A percentile compares a stretch with the other conserved stretches of the same genome.
Evolutionary conservation across 768 basidiomycete genomes (phyloP).

Genomic region (Tephrocybe sp.): DNA sequence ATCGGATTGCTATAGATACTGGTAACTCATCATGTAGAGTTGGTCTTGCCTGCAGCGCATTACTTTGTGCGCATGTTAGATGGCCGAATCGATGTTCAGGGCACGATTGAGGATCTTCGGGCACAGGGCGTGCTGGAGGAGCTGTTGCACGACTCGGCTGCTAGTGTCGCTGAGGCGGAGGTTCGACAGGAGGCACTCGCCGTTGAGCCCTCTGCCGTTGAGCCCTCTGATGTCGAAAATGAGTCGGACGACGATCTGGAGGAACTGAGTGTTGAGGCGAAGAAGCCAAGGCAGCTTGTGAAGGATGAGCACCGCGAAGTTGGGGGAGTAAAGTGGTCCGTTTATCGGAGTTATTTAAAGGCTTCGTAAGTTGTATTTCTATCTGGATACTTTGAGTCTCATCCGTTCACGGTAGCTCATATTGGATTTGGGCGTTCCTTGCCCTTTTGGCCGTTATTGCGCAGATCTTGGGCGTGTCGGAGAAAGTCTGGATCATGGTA

Average conservation of each 20-base stretch:
- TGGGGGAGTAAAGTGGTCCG: conserved; percentile 80
- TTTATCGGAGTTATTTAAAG: conserved; percentile 71
- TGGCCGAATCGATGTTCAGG: conserved; percentile 73
- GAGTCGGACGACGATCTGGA: conserved; percentile 24
- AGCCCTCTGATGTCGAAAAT: conserved; percentile 21
- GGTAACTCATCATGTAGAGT: conserved; percentile 82
- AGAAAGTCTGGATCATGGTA: conserved; percentile 80
- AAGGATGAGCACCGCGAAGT: conserved; percentile 82
- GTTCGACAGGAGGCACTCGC: conserved; percentile 23
- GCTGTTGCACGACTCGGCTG: conserved; percentile 41
- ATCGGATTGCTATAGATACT: conserved; percentile 39
- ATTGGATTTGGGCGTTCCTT: conserved; percentile 66
- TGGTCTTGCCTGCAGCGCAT: conserved; percentile 70
- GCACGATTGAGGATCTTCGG: conserved; percentile 62
- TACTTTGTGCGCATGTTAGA: conserved; percentile 77
- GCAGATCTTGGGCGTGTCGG: conserved; percentile 54
- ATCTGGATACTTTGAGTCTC: too few species aligned
- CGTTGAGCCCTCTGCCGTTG: not conserved
- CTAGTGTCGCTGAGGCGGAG: conserved; percentile 36
- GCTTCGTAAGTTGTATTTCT: too few species aligned
- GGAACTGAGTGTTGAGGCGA: conserved; percentile 35
- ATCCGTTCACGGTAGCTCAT: too few species aligned
- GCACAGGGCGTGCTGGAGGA: conserved; percentile 60
- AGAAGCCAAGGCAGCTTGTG: conserved; percentile 71
- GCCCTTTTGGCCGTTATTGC: conserved; percentile 45